These are phyloP conservation scores for Chaetomium globosum DNA, from an alignment of 2,329 filamentous ascomycete species.

Conservation along the genomic window DNA sequence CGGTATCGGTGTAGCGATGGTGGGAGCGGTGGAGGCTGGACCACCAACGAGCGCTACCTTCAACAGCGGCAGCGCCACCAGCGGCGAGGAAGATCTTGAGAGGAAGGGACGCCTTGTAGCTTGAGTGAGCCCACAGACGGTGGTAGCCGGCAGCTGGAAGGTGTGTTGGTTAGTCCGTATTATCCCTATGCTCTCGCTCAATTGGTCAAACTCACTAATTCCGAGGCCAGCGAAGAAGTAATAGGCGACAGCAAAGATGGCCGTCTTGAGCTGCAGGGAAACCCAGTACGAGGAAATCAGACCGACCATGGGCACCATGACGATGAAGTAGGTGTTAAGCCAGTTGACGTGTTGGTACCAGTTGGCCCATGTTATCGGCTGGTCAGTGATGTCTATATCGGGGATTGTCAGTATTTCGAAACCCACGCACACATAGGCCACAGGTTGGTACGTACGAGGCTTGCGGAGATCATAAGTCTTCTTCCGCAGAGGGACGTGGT, in stretches of 20 bases:
- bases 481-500: slow-evolving; percentile 55
- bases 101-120: slow-evolving; percentile 75
- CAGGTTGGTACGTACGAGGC: slow-evolving; percentile 50
- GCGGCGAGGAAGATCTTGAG: slow-evolving; percentile 81
- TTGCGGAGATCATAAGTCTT: slow-evolving; percentile 64
- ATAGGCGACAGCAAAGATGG: slow-evolving; percentile 72
- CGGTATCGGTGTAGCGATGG: slow-evolving; percentile 89
- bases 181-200: slow-evolving; percentile 5
- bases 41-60: slow-evolving; percentile 90
- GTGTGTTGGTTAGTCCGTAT: slow-evolving; percentile 11
- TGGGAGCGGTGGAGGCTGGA: slow-evolving; percentile 83
- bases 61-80: slow-evolving; percentile 78
- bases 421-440: not conserved
- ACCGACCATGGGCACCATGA: slow-evolving; percentile 74
- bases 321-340: slow-evolving; percentile 82
- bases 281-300: slow-evolving; percentile 77
- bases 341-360: slow-evolving; percentile 95
- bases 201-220: slow-evolving; percentile 61
- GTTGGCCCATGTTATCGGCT: slow-evolving; percentile 76
- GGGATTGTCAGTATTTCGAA: slow-evolving; percentile 16
- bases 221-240: slow-evolving; percentile 84
- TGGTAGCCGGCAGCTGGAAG: slow-evolving; percentile 63
- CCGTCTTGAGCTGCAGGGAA: slow-evolving; percentile 70
- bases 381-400: slow-evolving; percentile 71
- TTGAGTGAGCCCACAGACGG: slow-evolving; percentile 82